Evolutionary conservation across 2,329 filamentous ascomycete genomes (phyloP).

Genomic region (Hypoxylon sp.): DNA sequence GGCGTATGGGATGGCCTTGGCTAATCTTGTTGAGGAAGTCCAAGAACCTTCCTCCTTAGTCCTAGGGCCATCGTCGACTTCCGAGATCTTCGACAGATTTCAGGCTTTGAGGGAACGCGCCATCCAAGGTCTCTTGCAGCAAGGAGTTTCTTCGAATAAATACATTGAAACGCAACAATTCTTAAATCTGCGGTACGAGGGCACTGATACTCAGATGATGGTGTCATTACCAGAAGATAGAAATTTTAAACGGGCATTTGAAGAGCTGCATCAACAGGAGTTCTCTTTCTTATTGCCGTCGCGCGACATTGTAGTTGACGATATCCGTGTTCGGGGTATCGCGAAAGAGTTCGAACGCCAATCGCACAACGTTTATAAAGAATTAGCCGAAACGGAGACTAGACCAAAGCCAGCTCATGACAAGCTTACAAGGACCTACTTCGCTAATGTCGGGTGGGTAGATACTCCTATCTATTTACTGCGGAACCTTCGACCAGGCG

Average conservation of each 20-base stretch:
- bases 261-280: constrained; percentile 34
- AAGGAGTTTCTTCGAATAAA: constrained; percentile 36
- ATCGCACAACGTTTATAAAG: constrained; percentile 37
- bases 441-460: constrained; percentile 29
- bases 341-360: constrained; percentile 38
- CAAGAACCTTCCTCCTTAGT: constrained; percentile 35
- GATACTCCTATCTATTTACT: constrained; percentile 33
- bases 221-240: constrained; percentile 33
- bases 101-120: constrained; percentile 33
- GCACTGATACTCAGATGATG: constrained; percentile 47
- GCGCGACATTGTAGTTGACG: constrained; percentile 34
- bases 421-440: constrained; percentile 29
- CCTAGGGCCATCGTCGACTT: constrained; percentile 20
- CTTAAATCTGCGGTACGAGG: constrained; percentile 47
- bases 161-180: constrained; percentile 44
- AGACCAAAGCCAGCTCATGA: constrained; percentile 1
- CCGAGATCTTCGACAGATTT: constrained; percentile 31
- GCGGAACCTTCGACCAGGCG: constrained; percentile 24
- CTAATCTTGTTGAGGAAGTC: constrained; percentile 35
- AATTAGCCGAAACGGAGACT: constrained; percentile 24
- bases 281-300: constrained; percentile 37
- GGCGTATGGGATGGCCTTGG: constrained; percentile 61
- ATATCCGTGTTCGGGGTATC: constrained; percentile 33
- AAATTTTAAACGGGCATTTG: constrained; percentile 32
- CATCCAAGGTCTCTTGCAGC: constrained; percentile 32